These are phyloP conservation scores for Bombardia bombarda DNA, from an alignment of 495 filamentous ascomycete genomes.

Conservation along the genomic window DNA sequence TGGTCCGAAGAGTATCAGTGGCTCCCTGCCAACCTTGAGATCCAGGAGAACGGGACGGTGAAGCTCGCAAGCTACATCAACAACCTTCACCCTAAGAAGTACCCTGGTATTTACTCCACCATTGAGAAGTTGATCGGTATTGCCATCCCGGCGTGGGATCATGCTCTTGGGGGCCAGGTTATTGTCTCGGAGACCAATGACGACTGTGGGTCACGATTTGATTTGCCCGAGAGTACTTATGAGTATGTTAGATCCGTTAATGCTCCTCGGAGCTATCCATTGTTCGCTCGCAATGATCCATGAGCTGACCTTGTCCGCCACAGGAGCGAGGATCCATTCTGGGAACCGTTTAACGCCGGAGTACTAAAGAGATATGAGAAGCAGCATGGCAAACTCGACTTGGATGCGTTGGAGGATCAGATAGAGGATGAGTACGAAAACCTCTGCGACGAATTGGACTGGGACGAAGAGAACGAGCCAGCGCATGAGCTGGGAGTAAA, in stretches of 20 bases:
- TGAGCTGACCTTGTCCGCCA: neutral
- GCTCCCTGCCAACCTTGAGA: conserved; percentile 50
- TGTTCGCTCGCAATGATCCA: neutral
- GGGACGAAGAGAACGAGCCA: neutral
- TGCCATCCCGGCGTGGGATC: conserved; percentile 49
- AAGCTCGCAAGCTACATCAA: conserved; percentile 65
- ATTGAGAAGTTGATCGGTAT: conserved; percentile 46
- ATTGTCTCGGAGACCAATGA: neutral
- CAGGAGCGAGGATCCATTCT: neutral
- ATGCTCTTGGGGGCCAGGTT: neutral
- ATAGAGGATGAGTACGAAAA: no score
- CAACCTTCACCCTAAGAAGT: conserved; percentile 47
- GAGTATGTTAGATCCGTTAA: neutral
- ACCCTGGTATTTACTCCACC: conserved; percentile 41
- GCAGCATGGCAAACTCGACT: no score
- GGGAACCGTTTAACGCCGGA: neutral
- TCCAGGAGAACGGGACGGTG: conserved; percentile 44
- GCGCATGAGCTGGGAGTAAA: no score
- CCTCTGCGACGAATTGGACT: no score
- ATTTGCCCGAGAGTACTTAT: neutral
- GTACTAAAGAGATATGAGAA: no score
- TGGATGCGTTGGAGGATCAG: no score
- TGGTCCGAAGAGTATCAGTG: conserved; percentile 51
- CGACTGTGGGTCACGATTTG: neutral
- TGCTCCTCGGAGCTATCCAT: neutral